Percentiles rank a stretch among this genome's conserved stretches.
Evolutionary conservation across 129 eudicot species (phyloP).

Genomic region (Tagetes patula): DNA sequence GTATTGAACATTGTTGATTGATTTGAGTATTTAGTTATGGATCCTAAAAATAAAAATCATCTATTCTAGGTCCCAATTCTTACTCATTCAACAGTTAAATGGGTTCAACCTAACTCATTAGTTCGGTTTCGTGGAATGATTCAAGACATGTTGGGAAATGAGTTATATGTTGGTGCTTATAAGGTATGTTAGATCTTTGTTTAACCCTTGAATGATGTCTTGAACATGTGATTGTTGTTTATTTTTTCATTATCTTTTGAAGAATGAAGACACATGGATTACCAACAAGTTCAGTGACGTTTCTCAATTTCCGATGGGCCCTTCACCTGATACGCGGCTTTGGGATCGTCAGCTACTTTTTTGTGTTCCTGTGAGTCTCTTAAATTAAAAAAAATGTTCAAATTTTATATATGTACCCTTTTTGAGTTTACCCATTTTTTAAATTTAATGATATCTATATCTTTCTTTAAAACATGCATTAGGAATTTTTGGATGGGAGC

Average conservation of each 20-base stretch:
- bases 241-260: not conserved
- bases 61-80: conserved; percentile 70
- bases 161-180: conserved; percentile 82
- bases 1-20: not conserved
- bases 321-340: conserved; percentile 54
- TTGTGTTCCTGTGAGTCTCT: conserved; percentile 76
- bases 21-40: conserved; percentile 18
- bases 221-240: not conserved
- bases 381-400: not conserved
- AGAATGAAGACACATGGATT: conserved; percentile 74
- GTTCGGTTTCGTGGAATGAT: conserved; percentile 91
- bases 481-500: no score
- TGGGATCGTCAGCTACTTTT: conserved; percentile 90
- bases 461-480: no score
- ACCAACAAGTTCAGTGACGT: conserved; percentile 81
- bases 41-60: not conserved
- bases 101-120: conserved; percentile 65
- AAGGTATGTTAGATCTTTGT: conserved; percentile 49
- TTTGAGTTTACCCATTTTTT: not conserved
- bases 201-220: not conserved
- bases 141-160: conserved; percentile 94
- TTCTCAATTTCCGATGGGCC: conserved; percentile 46
- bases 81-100: conserved; percentile 46
- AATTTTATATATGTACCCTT: not conserved
- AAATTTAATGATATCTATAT: no score